Conservation (phyloP, 228 moss, liverwort and hornwort species). For the Sphagnum fallax region DNA sequence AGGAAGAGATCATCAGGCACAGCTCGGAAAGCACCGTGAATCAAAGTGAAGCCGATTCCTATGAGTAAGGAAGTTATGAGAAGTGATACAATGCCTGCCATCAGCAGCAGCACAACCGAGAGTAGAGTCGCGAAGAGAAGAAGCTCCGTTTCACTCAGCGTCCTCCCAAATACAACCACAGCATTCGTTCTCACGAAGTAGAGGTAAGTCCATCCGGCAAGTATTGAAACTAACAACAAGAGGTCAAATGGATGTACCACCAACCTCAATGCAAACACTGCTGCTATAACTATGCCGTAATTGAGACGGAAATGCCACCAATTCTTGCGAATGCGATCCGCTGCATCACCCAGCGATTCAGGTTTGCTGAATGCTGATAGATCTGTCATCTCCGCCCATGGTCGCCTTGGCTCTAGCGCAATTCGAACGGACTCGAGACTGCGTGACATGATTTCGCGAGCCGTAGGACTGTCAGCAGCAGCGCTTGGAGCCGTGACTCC, state of each 20-base stretch:
- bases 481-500: constrained; percentile 1
- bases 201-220: constrained; percentile 30
- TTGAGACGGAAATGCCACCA: constrained; percentile 38
- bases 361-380: constrained; percentile 41
- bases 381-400: constrained; percentile 43
- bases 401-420: constrained; percentile 34
- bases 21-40: constrained; percentile 34
- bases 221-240: constrained; percentile 14
- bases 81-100: constrained; percentile 26
- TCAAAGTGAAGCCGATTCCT: constrained; percentile 12
- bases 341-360: constrained; percentile 40
- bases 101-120: constrained; percentile 16
- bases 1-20: constrained; percentile 62
- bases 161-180: constrained; percentile 38
- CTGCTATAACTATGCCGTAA: constrained; percentile 26
- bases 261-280: constrained; percentile 6
- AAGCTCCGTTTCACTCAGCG: constrained; percentile 40
- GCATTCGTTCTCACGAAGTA: constrained; percentile 49
- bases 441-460: constrained; percentile 25
- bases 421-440: constrained; percentile 20
- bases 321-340: constrained; percentile 39
- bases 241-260: constrained; percentile 16
- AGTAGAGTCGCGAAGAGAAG: constrained; percentile 21
- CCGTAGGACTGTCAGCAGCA: constrained; percentile 24
- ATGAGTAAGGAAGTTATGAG: constrained; percentile 23